Evolutionary conservation across 371 early-diverging fungal species (phyloP), one percentile per base, ranked within the genome.

Genomic region (Syncephalastrum sp.): DNA sequence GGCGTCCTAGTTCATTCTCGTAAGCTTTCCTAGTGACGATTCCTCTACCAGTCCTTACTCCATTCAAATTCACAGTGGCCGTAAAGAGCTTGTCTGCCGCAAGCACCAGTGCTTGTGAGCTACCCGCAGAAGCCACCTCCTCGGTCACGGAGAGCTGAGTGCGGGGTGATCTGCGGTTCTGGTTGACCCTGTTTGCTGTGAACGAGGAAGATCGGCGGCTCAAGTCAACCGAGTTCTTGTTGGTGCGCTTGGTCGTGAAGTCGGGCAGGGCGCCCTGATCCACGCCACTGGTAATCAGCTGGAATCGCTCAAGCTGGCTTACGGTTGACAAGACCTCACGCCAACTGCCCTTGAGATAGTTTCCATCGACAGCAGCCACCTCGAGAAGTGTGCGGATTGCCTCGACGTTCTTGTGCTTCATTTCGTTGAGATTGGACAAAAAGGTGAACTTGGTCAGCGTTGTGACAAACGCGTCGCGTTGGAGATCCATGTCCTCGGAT

Each of bases 361-460:
- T 91, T 24, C 95, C 95, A 42, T 92, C 90, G 3, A 79, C 81
- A n/a, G 83, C 77, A 0, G 93, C 91, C 44, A 94, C 85, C 25
- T 94, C 95, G 14, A 97, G 68, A 33, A 95, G 65, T 1, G 90
- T 83, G 53, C 85, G 83, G 50, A 95, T 92, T 0, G 93, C 93
- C 70, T 94, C 93, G 3, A 95, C 81, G 56, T 95, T 91, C 79
- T 95, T 97, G 38, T 87, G 83, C 50, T 85, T 82, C 85, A 87
- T 84, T 57, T 95, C 94, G 27, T 79, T 82, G 16, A 92, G 61
- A 52, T 92, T 90, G 60, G 82, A 84, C 66, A 94, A 77, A 65
- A 85, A 86, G 4, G 95, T 93, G 61, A 92, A 93, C 60, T 93
- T 93, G 45, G 91, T 80, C 57, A 97, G 61, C 0, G 95, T 93